Evolutionary conservation across 1,284 basidiomycete genomes (phyloP).

Genomic region (Amylostereum areolatum): DNA sequence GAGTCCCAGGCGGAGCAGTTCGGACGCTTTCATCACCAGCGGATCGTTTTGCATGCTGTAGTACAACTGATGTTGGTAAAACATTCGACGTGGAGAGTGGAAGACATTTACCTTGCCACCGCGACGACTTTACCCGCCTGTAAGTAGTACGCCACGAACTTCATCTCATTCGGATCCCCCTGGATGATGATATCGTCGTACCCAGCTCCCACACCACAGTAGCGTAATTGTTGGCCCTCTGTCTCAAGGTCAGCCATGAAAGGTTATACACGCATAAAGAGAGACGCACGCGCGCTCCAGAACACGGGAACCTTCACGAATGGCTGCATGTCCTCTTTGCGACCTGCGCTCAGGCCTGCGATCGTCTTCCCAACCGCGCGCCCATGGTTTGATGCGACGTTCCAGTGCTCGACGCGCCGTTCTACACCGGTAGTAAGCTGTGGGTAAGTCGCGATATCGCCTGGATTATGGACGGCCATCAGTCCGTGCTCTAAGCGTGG

Average conservation of each 20-base stretch:
- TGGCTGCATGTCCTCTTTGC: constrained; percentile 39
- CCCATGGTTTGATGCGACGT: constrained; percentile 41
- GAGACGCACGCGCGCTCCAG: constrained; percentile 74
- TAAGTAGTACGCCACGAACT: constrained; percentile 87
- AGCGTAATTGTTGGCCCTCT: constrained; percentile 76
- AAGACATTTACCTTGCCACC: constrained; percentile 59
- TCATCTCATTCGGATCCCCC: constrained; percentile 75
- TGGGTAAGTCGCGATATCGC: constrained; percentile 84
- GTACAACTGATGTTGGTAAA: background rate
- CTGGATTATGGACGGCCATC: constrained; percentile 21
- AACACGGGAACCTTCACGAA: constrained; percentile 84
- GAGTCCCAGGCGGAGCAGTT: constrained; percentile 71
- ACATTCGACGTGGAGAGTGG: background rate
- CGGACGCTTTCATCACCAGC: constrained; percentile 75
- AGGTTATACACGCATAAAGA: background rate
- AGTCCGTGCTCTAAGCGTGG: background rate
- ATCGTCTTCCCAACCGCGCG: constrained; percentile 4
- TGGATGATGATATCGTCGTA: constrained; percentile 75
- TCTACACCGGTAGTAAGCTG: constrained; percentile 48
- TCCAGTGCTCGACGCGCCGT: constrained; percentile 87
- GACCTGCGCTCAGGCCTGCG: constrained; percentile 45
- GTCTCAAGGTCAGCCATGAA: constrained; percentile 13
- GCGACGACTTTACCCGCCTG: constrained; percentile 76
- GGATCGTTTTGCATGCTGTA: constrained; percentile 78
- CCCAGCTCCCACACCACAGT: constrained; percentile 66